phyloP scores from a whole-genome alignment of 1,139 yeast genomes.

The Saccharomyces pastorianus region DNA sequence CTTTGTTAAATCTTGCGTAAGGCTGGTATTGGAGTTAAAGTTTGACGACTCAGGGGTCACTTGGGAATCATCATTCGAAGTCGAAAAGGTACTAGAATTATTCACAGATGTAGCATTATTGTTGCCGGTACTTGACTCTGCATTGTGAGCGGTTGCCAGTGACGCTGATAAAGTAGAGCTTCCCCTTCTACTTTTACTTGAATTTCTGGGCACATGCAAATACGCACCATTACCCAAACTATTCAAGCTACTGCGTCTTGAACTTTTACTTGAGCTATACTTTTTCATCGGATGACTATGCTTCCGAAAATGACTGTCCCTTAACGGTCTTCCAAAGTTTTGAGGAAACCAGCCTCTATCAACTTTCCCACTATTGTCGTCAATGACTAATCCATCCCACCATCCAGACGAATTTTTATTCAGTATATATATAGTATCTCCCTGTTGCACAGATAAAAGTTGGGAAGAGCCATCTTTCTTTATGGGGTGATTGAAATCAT shows the following conservation, averaged over 20 bases:
- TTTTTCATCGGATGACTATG: constrained; percentile 2
- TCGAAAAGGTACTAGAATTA: background rate
- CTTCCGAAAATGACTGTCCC: constrained; percentile 8
- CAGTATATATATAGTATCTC: constrained; percentile 33
- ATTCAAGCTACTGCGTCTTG: constrained; percentile 11
- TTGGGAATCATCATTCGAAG: constrained; percentile 7
- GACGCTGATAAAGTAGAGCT: constrained; percentile 3
- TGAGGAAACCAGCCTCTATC: constrained; percentile 74
- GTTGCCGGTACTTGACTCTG: background rate
- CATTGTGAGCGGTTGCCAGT: constrained; percentile 1
- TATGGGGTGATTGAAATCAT: constrained; percentile 15
- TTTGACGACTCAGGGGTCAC: constrained; percentile 3
- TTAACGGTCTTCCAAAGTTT: constrained; percentile 34
- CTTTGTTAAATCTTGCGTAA: background rate
- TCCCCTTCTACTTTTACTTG: constrained; percentile 9
- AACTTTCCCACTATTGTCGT: constrained; percentile 25
- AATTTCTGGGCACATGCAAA: constrained; percentile 2
- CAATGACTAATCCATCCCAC: constrained; percentile 62
- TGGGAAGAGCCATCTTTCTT: constrained; percentile 13
- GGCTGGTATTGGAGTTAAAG: background rate
- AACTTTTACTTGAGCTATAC: constrained; percentile 5
- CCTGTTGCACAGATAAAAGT: constrained; percentile 16
- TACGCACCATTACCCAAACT: constrained; percentile 3
- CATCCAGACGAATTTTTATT: constrained; percentile 52
- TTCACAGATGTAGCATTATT: constrained; percentile 2